Base-by-base conservation (phyloP, 1,284 basidiomycete species). In the Vanrija humicola region DNA sequence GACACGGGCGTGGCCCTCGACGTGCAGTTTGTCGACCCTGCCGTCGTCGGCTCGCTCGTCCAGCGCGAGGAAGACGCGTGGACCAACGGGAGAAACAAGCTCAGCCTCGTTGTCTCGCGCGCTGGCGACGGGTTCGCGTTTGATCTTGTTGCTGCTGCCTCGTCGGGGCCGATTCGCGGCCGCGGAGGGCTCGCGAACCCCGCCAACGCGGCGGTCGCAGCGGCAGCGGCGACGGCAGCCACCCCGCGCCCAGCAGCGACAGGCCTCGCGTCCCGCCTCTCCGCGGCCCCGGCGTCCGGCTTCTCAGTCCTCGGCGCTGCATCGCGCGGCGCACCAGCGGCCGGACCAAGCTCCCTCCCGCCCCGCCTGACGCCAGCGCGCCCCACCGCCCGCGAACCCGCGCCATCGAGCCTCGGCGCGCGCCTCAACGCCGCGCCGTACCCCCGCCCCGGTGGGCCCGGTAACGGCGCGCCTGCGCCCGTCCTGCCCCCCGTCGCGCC, bases 21-120 rank as follows among this genome's bases (percentile, higher is more conserved):
- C 3, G 66, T 75, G 15, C 64, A 72, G 39, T 78, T 76, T 47
- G 57, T 78, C 23, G 68, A 70, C 14, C 62, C 71, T 5, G 64
- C 62, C 3, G 34, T 52, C 21, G 67, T 75, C 3, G 19, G 46
- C 1, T 48, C 43, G 6, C 57, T 78, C 21, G 63, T 77, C 10
- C 46, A 60, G 23, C 43, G 59, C 29, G 76, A 78, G 58, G 69
- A 76, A 48, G 43, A n/a, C 7, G 75, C 74, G 15, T 78, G 76
- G 76, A 43, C 55, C 3, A 63, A 68, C 23, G 74, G 72, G 4
- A 61, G 74, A 25, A 64, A 67, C 48, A 72, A 73, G 47, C 55
- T 77, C 12, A 48, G 50, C 0, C 58, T 77, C 46, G 55, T 48
- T 6, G 64, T 73, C 10, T 15, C 45, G 6, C 44, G 40, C 34